Evolutionary conservation across 2,329 filamentous ascomycete genomes (phyloP).

Genomic region (Blastomyces silverae): DNA sequence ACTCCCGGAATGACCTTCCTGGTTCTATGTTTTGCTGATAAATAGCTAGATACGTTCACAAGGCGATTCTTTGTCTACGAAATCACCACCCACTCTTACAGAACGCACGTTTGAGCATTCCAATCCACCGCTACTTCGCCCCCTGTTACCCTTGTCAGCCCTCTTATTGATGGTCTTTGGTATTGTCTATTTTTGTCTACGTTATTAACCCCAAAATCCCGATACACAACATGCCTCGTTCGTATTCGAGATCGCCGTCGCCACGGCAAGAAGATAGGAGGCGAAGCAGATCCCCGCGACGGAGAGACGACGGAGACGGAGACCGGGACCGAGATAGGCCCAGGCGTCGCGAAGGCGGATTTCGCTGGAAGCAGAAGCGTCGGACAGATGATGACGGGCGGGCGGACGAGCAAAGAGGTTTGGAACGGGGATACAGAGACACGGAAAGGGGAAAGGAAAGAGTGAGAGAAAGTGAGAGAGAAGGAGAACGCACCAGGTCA

Average conservation of each 20-base stretch:
- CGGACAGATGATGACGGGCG: slow-evolving; percentile 41
- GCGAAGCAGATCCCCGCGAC: slow-evolving; percentile 39
- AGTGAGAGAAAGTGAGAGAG: background rate
- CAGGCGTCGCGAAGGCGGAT: slow-evolving; percentile 31
- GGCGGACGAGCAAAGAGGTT: slow-evolving; percentile 42
- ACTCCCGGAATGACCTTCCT: background rate
- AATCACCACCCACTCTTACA: background rate
- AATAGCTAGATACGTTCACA: background rate
- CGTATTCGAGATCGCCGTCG: slow-evolving; percentile 22
- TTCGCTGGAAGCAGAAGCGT: slow-evolving; percentile 47
- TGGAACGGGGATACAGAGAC: slow-evolving; percentile 50
- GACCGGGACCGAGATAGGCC: slow-evolving; percentile 31
- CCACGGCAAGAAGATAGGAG: slow-evolving; percentile 33
- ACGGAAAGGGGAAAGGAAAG: slow-evolving; percentile 1
- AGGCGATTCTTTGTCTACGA: background rate
- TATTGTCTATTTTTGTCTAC: background rate
- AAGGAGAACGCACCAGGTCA: slow-evolving; percentile 32
- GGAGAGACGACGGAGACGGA: slow-evolving; percentile 32
- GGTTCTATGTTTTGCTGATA: background rate
- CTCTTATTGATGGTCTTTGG: background rate
- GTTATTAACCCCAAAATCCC: slow-evolving; percentile 1
- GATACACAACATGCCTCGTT: slow-evolving; percentile 17
- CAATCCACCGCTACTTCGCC: no score
- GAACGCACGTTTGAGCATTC: background rate
- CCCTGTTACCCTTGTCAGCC: background rate